phyloP scores from a whole-genome alignment of 2,329 filamentous ascomycete species.

The Fusarium chuoi region DNA sequence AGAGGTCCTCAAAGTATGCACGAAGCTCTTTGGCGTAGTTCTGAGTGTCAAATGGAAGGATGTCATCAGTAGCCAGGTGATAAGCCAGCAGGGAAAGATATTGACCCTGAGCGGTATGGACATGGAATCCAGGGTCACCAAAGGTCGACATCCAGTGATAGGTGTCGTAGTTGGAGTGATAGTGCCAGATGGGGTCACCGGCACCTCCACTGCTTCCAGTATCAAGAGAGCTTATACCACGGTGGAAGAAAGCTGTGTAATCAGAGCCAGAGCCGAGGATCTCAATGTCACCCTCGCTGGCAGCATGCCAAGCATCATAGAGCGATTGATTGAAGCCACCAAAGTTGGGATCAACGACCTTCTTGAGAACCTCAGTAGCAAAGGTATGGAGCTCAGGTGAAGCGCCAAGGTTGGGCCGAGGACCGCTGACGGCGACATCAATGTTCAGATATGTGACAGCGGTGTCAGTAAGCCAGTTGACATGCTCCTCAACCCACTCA shows the following conservation, averaged over 20 bases:
- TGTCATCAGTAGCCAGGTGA: constrained; percentile 51
- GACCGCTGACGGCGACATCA: constrained; percentile 73
- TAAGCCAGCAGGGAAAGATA: constrained; percentile 54
- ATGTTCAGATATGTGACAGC: constrained; percentile 85
- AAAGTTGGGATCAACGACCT: constrained; percentile 68
- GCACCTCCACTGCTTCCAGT: constrained; percentile 60
- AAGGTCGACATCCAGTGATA: constrained; percentile 86
- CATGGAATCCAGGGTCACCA: constrained; percentile 73
- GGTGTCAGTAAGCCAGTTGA: constrained; percentile 77
- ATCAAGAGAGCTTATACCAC: constrained; percentile 61
- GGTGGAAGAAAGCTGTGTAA: constrained; percentile 74
- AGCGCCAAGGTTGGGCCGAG: constrained; percentile 64
- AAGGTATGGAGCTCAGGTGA: constrained; percentile 76
- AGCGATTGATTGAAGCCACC: constrained; percentile 58
- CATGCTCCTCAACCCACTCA: constrained; percentile 87
- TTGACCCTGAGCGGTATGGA: constrained; percentile 67
- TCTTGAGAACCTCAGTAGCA: constrained; percentile 69
- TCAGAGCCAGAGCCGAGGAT: constrained; percentile 74
- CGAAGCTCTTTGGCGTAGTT: constrained; percentile 55
- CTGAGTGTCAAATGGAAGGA: constrained; percentile 53
- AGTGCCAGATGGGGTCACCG: constrained; percentile 73
- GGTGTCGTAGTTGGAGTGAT: constrained; percentile 86
- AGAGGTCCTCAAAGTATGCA: constrained; percentile 52
- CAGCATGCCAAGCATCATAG: constrained; percentile 55
- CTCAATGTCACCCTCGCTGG: constrained; percentile 51